A percentile compares a stretch with the other conserved stretches of the same genome.
phyloP scores from a whole-genome alignment of 2,329 filamentous ascomycete species.

The Pseudogymnoascus sp. region DNA sequence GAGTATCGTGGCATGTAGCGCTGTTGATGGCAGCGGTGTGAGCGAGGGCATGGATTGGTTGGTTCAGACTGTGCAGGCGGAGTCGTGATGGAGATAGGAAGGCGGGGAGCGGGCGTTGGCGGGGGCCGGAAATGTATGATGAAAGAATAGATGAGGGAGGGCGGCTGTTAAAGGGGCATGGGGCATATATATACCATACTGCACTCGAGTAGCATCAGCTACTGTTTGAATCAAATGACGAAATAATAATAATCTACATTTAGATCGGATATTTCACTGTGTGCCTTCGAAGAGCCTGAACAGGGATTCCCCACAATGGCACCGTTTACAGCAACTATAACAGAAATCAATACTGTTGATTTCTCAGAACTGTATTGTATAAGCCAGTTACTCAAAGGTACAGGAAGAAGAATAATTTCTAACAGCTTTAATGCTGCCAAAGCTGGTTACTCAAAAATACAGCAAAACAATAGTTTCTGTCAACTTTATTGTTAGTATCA shows the following conservation, averaged over 20 bases:
- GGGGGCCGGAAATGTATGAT: not conserved
- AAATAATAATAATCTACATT: slow-evolving; percentile 7
- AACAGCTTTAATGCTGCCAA: not conserved
- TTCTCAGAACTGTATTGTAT: not conserved
- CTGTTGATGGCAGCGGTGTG: slow-evolving; percentile 89
- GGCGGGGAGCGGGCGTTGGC: not conserved
- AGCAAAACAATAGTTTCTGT: not conserved
- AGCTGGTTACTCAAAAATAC: not conserved
- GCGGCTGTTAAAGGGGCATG: not conserved
- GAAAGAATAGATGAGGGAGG: not conserved
- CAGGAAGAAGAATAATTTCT: not conserved
- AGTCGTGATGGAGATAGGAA: slow-evolving; percentile 25
- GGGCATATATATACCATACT: slow-evolving; percentile 6
- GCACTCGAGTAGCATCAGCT: slow-evolving; percentile 2
- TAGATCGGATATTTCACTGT: not conserved
- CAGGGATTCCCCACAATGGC: not conserved
- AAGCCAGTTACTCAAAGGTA: not conserved
- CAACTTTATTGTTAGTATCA: too few relatives aligned
- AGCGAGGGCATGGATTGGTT: slow-evolving; percentile 99
- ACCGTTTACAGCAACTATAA: not conserved
- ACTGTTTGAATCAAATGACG: not conserved
- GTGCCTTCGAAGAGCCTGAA: not conserved
- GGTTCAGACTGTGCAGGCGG: slow-evolving; percentile 47
- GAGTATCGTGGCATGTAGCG: slow-evolving; percentile 97
- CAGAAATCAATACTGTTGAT: not conserved